phyloP scores from a whole-genome alignment of 768 basidiomycete genomes.

The Xerocomellus intermedius region DNA sequence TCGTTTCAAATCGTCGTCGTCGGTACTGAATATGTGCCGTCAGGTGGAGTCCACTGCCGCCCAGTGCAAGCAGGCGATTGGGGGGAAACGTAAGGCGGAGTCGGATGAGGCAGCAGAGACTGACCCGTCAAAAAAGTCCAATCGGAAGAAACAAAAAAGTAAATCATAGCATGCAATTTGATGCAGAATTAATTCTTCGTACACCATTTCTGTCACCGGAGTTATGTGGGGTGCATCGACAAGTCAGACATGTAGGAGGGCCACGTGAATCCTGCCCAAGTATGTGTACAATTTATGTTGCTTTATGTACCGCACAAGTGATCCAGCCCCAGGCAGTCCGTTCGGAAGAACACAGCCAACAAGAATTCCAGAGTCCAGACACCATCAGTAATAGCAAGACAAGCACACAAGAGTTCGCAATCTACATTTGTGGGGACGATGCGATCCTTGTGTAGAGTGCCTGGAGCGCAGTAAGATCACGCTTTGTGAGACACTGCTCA shows the following conservation, averaged over 20 bases:
- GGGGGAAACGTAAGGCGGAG: constrained; percentile 41
- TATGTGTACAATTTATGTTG: not conserved
- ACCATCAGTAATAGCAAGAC: not conserved
- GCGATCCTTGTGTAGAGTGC: constrained; percentile 19
- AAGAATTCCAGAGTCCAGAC: too few relatives aligned
- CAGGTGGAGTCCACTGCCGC: constrained; percentile 46
- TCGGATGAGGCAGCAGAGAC: constrained; percentile 26
- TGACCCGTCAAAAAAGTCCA: constrained; percentile 37
- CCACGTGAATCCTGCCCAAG: not conserved
- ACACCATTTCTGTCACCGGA: not conserved
- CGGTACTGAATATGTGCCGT: constrained; percentile 60
- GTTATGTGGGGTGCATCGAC: not conserved
- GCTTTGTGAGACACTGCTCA: constrained; percentile 24
- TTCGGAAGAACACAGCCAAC: not conserved
- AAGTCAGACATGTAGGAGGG: not conserved
- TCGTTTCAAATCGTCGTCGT: constrained; percentile 62
- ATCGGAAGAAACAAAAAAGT: constrained; percentile 45
- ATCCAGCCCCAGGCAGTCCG: not conserved
- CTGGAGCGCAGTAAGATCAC: constrained; percentile 19
- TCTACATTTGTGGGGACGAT: constrained; percentile 9
- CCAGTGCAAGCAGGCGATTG: constrained; percentile 4
- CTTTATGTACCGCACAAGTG: not conserved
- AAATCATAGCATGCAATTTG: constrained; percentile 19
- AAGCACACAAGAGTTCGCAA: not conserved
- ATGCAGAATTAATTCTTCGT: not conserved